Evolutionary conservation across 148 eudicot species (phyloP), one percentile per base, ranked within the genome.

Genomic region (Rhododendron simsii): DNA sequence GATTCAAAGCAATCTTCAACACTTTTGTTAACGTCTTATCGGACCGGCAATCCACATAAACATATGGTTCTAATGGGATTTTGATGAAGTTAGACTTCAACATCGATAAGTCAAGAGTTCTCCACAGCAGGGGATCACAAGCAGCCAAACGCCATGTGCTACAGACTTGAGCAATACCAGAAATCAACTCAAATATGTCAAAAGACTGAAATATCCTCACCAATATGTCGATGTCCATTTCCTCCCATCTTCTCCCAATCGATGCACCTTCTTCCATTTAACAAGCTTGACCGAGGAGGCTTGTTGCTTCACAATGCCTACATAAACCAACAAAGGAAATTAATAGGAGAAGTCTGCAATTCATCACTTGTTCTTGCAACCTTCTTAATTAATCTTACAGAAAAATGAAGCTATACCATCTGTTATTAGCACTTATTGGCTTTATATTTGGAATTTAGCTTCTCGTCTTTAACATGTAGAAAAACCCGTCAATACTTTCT

Each of bases 81-180:
- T 86, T 91, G 12, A 91, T 91, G 69, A 79, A 91, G 88, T 89
- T 90, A 6, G 92, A 89, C 75, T 74, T 84, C 84, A 91, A 45
- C 80, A 86, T 75, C 21, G 93, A 83, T 44, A 91, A 61, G 69
- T 91, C 91, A 41, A 91, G 90, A 14, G 87, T 88, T 81, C 44
- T 86, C 93, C 93, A 89, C 20, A 91, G 87, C 78, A 89, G 30
- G 45, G 90, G 93, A 84, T 91, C 93, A 86, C 88, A 90, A 80
- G 87, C 89, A 61, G 90, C 93, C 71, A 82, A n/a, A 30, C 91
- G 90, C 93, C 93, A 91, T 65, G 89, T 78, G 85, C 87, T 87
- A 86, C 93, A 91, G 71, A 91, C 92, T 39, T 87, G 91, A 86
- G 78, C 92, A 39, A 91, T 71, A 16, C 92, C 90, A 41, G 90